Conservation (phyloP, 805 yeast genomes). For the Candida morakotiae region DNA sequence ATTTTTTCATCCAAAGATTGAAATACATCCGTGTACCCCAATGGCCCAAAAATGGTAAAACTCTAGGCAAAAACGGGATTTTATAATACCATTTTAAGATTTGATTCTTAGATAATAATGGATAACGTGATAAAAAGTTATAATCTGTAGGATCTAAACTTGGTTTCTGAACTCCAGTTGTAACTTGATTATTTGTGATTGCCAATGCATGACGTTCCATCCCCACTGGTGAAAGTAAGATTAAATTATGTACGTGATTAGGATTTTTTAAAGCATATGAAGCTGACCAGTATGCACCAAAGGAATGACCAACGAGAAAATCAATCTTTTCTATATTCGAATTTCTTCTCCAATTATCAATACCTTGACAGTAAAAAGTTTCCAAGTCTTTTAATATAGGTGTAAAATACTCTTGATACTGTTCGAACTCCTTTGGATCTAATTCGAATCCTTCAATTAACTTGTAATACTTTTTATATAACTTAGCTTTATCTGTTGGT, state of each 20-base stretch:
- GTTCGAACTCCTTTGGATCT: conserved; percentile 20
- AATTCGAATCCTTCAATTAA: conserved; percentile 31
- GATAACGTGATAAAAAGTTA: conserved; percentile 45
- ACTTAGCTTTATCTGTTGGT: conserved; percentile 23
- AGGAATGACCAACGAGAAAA: conserved; percentile 71
- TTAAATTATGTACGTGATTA: conserved; percentile 45
- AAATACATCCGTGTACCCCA: conserved; percentile 35
- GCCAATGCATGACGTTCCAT: conserved; percentile 68
- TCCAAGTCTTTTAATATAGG: conserved; percentile 46
- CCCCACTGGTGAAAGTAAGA: conserved; percentile 74
- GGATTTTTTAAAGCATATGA: conserved; percentile 62
- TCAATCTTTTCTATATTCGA: conserved; percentile 49
- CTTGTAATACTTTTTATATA: conserved; percentile 37
- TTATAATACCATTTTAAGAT: conserved; percentile 35
- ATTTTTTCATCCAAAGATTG: conserved; percentile 37
- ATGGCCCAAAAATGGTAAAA: conserved; percentile 44
- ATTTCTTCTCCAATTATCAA: conserved; percentile 61
- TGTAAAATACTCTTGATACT: conserved; percentile 30
- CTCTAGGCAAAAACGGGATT: conserved; percentile 43
- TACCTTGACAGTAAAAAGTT: conserved; percentile 49
- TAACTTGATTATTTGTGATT: conserved; percentile 36
- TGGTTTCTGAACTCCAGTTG: conserved; percentile 20
- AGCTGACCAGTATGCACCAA: conserved; percentile 71
- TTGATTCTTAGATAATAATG: conserved; percentile 28
- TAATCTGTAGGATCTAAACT: conserved; percentile 41